Percentiles rank a stretch among this genome's conserved stretches.
Conservation (phyloP, 2,329 filamentous ascomycete species). For the Purpureocillium takamizusanense region DNA sequence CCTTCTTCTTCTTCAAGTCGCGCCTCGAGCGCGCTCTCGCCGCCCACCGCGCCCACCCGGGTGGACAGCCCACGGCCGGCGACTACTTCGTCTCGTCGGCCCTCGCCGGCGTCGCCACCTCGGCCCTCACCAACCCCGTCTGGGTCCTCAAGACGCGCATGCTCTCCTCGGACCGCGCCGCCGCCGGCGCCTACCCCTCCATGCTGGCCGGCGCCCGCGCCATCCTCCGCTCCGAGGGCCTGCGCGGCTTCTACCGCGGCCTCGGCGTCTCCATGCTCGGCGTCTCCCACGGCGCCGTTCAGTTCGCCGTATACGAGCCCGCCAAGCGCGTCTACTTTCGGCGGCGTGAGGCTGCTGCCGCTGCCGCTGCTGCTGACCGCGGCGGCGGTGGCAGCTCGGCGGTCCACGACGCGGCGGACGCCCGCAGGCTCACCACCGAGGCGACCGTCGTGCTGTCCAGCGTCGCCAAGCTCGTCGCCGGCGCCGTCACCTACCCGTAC, state of each 20-base stretch:
- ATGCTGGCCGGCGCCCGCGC: conserved; percentile 62
- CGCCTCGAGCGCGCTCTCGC: conserved; percentile 39
- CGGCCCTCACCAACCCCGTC: conserved; percentile 82
- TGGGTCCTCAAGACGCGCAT: conserved; percentile 99
- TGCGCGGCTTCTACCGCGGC: conserved; percentile 78
- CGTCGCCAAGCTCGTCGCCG: conserved; percentile 76
- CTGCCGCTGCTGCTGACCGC: too few relatives aligned
- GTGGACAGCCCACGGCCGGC: conserved; percentile 30
- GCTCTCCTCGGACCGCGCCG: conserved; percentile 70
- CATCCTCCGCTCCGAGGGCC: conserved; percentile 63
- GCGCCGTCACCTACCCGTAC: conserved; percentile 87
- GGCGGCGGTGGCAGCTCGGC: too few relatives aligned
- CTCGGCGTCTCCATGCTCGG: conserved; percentile 75
- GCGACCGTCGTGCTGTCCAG: conserved; percentile 78
- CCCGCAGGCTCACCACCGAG: conserved; percentile 48
- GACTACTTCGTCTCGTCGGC: conserved; percentile 79
- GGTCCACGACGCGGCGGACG: conserved; percentile 7
- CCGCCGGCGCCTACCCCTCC: conserved; percentile 70
- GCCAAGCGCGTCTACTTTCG: conserved; percentile 48
- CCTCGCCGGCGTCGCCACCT: conserved; percentile 62
- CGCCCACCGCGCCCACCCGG: conserved; percentile 9
- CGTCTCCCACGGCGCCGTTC: conserved; percentile 84
- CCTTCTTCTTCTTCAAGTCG: conserved; percentile 78
- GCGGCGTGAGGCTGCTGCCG: too few relatives aligned
- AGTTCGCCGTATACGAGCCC: conserved; percentile 91